phyloP scores from a whole-genome alignment of 257 asterid genomes.

The Linderniella brevidens region DNA sequence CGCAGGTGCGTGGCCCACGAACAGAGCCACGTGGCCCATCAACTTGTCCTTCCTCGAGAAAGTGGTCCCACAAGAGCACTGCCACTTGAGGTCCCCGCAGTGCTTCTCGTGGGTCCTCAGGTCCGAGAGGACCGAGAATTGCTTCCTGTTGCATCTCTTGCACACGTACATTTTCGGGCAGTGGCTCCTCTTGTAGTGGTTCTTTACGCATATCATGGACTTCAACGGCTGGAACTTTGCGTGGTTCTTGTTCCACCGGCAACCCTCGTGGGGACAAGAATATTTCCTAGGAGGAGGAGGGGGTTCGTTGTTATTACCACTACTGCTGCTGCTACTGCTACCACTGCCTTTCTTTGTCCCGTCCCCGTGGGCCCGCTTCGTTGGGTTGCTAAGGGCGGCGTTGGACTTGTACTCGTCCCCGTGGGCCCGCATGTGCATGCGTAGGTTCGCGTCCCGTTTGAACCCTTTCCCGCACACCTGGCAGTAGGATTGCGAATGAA shows the following conservation, averaged over 20 bases:
- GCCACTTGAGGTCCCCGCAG: slow-evolving; percentile 67
- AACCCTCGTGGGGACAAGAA: slow-evolving; percentile 81
- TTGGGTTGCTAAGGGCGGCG: slow-evolving; percentile 54
- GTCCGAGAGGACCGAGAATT: slow-evolving; percentile 65
- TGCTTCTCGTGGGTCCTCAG: slow-evolving; percentile 73
- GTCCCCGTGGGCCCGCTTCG: slow-evolving; percentile 9
- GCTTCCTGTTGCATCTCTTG: slow-evolving; percentile 45
- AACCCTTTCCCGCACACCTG: slow-evolving; percentile 74
- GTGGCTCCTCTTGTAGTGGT: slow-evolving; percentile 72
- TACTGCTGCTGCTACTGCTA: not conserved
- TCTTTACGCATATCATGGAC: slow-evolving; percentile 69
- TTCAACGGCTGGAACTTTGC: slow-evolving; percentile 58
- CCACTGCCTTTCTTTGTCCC: too few relatives aligned
- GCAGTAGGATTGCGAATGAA: too few relatives aligned
- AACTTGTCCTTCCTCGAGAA: slow-evolving; percentile 80
- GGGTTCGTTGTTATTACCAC: not conserved
- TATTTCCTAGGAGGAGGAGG: slow-evolving; percentile 20
- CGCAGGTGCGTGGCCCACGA: slow-evolving; percentile 47
- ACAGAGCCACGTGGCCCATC: slow-evolving; percentile 55
- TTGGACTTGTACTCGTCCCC: slow-evolving; percentile 67
- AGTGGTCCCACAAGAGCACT: slow-evolving; percentile 63
- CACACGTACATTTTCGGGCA: slow-evolving; percentile 78
- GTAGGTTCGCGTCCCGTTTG: slow-evolving; percentile 68
- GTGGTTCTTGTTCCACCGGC: slow-evolving; percentile 61
- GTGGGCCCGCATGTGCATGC: slow-evolving; percentile 92